phyloP scores from a whole-genome alignment of 768 basidiomycete genomes.

The Auricularia heimuer region DNA sequence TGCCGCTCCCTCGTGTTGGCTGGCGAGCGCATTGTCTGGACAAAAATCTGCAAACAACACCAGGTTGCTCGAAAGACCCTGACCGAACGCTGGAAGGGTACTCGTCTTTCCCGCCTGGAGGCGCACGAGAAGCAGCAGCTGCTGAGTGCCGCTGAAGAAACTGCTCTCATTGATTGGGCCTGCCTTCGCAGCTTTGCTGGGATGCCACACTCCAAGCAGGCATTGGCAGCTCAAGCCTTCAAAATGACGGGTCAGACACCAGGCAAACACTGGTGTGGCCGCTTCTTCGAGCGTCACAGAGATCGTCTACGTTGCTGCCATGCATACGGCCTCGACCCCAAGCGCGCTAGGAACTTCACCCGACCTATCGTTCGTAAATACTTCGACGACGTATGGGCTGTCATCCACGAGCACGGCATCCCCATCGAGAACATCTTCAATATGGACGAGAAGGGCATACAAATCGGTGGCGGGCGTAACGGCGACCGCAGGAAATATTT shows the following conservation, averaged over 20 bases:
- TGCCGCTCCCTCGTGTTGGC: no score
- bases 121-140: neutral
- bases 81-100: neutral
- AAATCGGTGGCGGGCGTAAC: slow-evolving; percentile 9
- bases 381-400: slow-evolving; percentile 1
- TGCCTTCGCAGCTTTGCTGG: neutral
- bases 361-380: neutral
- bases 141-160: neutral
- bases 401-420: slow-evolving; percentile 4
- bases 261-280: neutral
- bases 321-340: slow-evolving; percentile 4
- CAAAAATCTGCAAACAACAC: neutral
- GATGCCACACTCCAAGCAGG: neutral
- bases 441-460: slow-evolving; percentile 8
- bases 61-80: neutral
- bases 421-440: slow-evolving; percentile 10
- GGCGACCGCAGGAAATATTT: slow-evolving; percentile 8
- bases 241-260: neutral
- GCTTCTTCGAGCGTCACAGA: neutral
- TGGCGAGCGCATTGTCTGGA: neutral
- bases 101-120: neutral
- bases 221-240: neutral
- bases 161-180: neutral
- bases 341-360: slow-evolving; percentile 7
- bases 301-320: neutral